A percentile compares a stretch with the other conserved stretches of the same genome.
phyloP scores from a whole-genome alignment of 768 basidiomycete genomes.

The Kwoniella shandongensis region DNA sequence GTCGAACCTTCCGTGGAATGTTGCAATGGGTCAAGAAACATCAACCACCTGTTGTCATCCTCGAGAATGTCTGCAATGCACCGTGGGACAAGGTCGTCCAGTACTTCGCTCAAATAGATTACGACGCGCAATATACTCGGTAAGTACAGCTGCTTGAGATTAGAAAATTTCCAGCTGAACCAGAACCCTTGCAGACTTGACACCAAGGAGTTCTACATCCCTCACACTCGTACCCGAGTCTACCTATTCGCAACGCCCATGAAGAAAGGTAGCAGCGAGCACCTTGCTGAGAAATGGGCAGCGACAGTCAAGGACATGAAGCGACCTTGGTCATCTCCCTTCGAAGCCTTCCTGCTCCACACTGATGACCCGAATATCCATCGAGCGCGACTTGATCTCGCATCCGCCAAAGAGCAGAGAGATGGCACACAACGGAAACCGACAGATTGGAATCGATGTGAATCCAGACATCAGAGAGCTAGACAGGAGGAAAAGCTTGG shows the following conservation, averaged over 20 bases:
- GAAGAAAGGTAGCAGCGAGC: conserved; percentile 56
- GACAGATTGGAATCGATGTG: conserved; percentile 84
- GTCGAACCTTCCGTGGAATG: conserved; percentile 92
- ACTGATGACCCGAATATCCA: conserved; percentile 90
- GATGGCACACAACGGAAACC: conserved; percentile 65
- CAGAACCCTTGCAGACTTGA: conserved; percentile 31
- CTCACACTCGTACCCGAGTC: conserved; percentile 85
- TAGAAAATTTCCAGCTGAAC: neutral
- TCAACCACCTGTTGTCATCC: conserved; percentile 83
- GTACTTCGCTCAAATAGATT: conserved; percentile 72
- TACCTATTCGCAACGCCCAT: conserved; percentile 46
- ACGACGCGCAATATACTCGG: conserved; percentile 68
- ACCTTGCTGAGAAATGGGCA: conserved; percentile 70
- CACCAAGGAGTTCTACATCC: conserved; percentile 81
- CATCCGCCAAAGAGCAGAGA: conserved; percentile 38
- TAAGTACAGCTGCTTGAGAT: conserved; percentile 55
- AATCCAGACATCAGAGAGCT: conserved; percentile 84
- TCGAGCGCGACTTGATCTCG: conserved; percentile 79
- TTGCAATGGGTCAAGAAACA: conserved; percentile 85
- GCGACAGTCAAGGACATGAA: conserved; percentile 61
- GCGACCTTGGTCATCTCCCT: conserved; percentile 80
- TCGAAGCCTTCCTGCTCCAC: conserved; percentile 88
- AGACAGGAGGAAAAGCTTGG: conserved; percentile 81
- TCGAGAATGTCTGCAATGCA: conserved; percentile 90
- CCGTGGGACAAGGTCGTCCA: conserved; percentile 78